These are phyloP conservation scores for Neurospora sublineolata DNA, from an alignment of 495 filamentous ascomycete genomes.

Conservation along the genomic window DNA sequence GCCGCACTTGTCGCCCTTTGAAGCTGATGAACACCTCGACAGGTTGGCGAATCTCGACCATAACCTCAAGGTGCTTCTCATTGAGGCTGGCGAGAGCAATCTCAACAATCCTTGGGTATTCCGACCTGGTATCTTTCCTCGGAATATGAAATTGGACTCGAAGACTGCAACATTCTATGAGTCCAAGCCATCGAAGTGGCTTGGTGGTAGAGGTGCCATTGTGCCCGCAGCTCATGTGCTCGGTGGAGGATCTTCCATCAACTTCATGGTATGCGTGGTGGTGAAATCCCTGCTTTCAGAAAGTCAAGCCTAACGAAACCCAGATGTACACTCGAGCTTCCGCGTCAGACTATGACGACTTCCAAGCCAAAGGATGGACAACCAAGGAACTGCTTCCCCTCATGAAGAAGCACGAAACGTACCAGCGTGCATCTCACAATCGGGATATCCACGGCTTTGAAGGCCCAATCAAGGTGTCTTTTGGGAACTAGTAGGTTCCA, in stretches of 20 bases:
- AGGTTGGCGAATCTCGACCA: conserved; percentile 69
- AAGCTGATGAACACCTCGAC: conserved; percentile 3
- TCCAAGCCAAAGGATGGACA: conserved; percentile 69
- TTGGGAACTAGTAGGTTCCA: conserved; percentile 51
- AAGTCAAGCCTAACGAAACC: neutral
- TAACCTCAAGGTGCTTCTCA: conserved; percentile 67
- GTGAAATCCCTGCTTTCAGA: neutral
- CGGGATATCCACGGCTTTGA: conserved; percentile 66
- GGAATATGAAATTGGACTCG: conserved; percentile 47
- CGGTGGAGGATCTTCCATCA: conserved; percentile 70
- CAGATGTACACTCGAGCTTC: conserved; percentile 81
- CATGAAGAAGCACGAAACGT: conserved; percentile 79
- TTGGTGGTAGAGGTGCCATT: conserved; percentile 59
- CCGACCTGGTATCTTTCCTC: conserved; percentile 66
- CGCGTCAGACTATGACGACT: conserved; percentile 76
- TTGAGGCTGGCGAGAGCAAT: conserved; percentile 71
- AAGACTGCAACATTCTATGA: conserved; percentile 83
- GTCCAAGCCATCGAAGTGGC: conserved; percentile 60
- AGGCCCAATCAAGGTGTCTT: conserved; percentile 77
- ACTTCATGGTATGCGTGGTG: conserved; percentile 51
- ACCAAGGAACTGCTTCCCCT: conserved; percentile 68
- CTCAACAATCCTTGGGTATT: conserved; percentile 78
- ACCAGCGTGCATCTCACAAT: conserved; percentile 66
- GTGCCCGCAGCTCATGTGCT: conserved; percentile 72
- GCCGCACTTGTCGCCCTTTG: neutral